phyloP scores from a whole-genome alignment of 352 stramenopile genomes.

The Globisporangium viniferum region DNA sequence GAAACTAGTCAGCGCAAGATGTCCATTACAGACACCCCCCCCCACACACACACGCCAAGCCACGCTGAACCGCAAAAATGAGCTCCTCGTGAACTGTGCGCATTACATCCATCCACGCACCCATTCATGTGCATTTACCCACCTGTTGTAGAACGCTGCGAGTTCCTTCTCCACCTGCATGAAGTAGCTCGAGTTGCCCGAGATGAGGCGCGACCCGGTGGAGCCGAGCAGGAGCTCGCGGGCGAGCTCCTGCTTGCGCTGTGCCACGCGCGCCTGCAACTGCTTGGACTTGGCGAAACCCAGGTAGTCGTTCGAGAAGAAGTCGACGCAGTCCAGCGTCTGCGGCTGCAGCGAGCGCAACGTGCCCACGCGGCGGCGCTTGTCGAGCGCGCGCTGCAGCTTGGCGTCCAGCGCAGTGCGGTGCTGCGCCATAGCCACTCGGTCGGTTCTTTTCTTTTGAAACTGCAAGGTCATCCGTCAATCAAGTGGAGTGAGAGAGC shows the following conservation, averaged over 20 bases:
- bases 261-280: constrained; percentile 51
- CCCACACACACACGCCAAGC: neutral
- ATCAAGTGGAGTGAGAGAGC: neutral
- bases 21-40: neutral
- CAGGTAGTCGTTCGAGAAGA: constrained; percentile 98
- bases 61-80: neutral
- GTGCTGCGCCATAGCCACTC: neutral
- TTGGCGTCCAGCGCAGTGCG: constrained; percentile 19
- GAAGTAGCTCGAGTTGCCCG: constrained; percentile 89
- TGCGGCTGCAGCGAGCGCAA: constrained; percentile 43
- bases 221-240: constrained; percentile 27
- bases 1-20: constrained; percentile 4
- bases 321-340: constrained; percentile 75
- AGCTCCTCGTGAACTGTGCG: neutral
- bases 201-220: constrained; percentile 94
- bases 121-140: neutral
- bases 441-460: neutral
- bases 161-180: constrained; percentile 86
- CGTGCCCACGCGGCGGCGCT: constrained; percentile 38
- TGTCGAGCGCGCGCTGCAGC: constrained; percentile 21
- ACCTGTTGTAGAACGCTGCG: constrained; percentile 86
- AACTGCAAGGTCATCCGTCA: neutral
- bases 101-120: neutral
- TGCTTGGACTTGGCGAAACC: constrained; percentile 81
- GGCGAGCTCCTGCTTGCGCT: constrained; percentile 36